These are phyloP conservation scores for Raddia guianensis DNA, from an alignment of 176 grass and related monocot genomes.

Conservation along the genomic window DNA sequence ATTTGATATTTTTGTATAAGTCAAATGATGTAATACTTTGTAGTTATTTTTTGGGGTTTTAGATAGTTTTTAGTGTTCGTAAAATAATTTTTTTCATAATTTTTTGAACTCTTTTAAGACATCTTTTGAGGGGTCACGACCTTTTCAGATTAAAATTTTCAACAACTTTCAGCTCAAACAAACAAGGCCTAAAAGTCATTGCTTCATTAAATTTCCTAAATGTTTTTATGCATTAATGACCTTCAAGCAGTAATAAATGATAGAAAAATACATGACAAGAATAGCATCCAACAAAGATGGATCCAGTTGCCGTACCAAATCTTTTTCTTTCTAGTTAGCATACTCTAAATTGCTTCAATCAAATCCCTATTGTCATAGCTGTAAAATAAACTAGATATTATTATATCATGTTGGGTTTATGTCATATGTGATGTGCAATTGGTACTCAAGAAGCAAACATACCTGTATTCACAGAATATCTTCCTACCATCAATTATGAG, in stretches of 20 bases:
- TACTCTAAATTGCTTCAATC: constrained; percentile 5
- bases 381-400: constrained; percentile 11
- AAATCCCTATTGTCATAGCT: not conserved
- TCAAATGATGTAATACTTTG: too few species aligned
- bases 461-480: constrained; percentile 92
- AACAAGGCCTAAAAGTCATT: not conserved
- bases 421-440: not conserved
- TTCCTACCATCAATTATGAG: constrained; percentile 83
- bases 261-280: not conserved
- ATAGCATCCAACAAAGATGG: not conserved
- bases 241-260: not conserved
- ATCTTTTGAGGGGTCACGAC: too few species aligned
- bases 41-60: too few species aligned
- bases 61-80: too few species aligned
- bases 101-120: too few species aligned
- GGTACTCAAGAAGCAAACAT: constrained; percentile 13
- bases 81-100: too few species aligned
- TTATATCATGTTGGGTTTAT: not conserved
- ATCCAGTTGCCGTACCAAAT: not conserved
- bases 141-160: too few species aligned
- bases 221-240: not conserved
- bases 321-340: not conserved
- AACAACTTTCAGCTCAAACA: too few species aligned
- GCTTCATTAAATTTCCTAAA: constrained; percentile 1
- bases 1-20: too few species aligned